phyloP scores from a whole-genome alignment of 2,329 filamentous ascomycete genomes.

The Ceratocystis diversiconidia region DNA sequence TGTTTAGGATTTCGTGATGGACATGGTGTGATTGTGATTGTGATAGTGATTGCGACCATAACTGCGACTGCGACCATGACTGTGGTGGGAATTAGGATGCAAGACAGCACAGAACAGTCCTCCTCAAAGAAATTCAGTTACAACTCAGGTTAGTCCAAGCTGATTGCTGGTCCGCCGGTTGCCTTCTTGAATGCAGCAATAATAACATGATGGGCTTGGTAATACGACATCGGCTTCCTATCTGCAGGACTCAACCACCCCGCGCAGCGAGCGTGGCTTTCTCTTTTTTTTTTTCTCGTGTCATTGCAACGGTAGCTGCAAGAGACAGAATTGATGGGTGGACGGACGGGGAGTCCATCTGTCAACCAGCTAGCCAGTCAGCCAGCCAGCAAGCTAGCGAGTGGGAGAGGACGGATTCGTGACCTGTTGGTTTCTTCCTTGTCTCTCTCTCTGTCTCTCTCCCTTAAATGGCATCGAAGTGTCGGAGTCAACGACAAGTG shows the following conservation, averaged over 20 bases:
- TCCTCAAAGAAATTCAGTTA: neutral
- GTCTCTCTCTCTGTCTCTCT: neutral
- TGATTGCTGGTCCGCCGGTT: neutral
- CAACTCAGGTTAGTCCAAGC: neutral
- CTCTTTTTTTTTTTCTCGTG: neutral
- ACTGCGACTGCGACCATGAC: too few relatives aligned
- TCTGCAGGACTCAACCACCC: neutral
- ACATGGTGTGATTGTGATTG: too few relatives aligned
- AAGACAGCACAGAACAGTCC: neutral
- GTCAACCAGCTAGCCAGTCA: too few relatives aligned
- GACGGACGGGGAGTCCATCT: too few relatives aligned
- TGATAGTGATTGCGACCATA: too few relatives aligned
- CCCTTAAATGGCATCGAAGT: neutral
- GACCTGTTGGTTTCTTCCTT: neutral
- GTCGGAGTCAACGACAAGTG: neutral
- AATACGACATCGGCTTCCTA: neutral
- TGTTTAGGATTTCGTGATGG: neutral
- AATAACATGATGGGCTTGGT: neutral
- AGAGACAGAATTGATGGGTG: neutral
- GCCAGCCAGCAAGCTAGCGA: neutral
- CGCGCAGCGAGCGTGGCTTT: neutral
- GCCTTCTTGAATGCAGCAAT: neutral
- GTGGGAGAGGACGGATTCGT: neutral
- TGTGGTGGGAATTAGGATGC: neutral
- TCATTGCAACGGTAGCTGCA: neutral